A percentile compares a stretch with the other conserved stretches of the same genome.
These are phyloP conservation scores for Vigna trinervia DNA, from an alignment of 306 rosid species.

Conservation along the genomic window DNA sequence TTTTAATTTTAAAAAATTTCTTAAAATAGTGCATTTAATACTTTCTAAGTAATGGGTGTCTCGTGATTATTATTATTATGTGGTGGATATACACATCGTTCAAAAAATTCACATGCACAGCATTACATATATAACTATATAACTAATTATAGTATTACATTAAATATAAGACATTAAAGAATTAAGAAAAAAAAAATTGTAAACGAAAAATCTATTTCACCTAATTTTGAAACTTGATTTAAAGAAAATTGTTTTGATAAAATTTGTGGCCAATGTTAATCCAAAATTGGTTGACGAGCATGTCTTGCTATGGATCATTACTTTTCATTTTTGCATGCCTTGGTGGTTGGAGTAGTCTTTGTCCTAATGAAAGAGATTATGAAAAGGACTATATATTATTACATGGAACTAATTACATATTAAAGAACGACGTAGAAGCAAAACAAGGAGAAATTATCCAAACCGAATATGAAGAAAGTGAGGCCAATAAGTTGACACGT, in stretches of 20 bases:
- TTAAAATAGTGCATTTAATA: not conserved
- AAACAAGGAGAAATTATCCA: not conserved
- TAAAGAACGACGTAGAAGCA: not conserved
- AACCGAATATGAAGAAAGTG: not conserved
- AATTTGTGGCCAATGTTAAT: constrained; percentile 31
- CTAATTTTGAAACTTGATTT: not conserved
- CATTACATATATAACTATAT: too few relatives aligned
- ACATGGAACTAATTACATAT: constrained; percentile 19
- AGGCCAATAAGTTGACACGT: constrained; percentile 28
- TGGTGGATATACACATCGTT: too few relatives aligned
- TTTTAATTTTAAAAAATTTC: not conserved
- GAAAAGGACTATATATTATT: constrained; percentile 34
- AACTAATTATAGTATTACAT: too few relatives aligned
- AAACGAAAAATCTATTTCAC: not conserved
- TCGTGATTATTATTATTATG: too few relatives aligned
- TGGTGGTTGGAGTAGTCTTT: constrained; percentile 46
- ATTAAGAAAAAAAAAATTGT: not conserved
- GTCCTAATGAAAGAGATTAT: constrained; percentile 44
- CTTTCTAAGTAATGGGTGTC: too few relatives aligned
- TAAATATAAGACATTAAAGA: too few relatives aligned
- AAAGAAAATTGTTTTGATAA: not conserved
- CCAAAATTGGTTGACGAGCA: constrained; percentile 18
- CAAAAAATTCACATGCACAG: too few relatives aligned
- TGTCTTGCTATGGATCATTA: constrained; percentile 18
- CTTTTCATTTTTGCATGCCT: constrained; percentile 21